Conservation (phyloP, 148 eudicot genomes). For the Silene conica region DNA sequence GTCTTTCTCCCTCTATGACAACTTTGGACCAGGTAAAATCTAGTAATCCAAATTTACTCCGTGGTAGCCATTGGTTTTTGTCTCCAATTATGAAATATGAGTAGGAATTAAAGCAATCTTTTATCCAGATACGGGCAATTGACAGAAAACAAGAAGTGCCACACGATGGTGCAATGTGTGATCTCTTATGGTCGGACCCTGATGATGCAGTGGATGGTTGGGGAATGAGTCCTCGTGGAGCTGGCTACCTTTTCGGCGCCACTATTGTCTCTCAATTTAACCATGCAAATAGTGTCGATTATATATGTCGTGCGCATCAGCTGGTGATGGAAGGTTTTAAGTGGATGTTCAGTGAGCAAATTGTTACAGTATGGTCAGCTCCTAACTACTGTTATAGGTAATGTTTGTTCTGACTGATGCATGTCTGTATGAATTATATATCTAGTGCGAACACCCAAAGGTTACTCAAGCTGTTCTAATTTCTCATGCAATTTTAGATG, state of each 20-base stretch:
- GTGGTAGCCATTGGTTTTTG: neutral
- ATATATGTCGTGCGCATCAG: constrained; percentile 94
- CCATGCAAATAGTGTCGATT: constrained; percentile 71
- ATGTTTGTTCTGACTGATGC: neutral
- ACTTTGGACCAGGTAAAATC: constrained; percentile 76
- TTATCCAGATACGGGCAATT: constrained; percentile 71
- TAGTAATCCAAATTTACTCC: neutral
- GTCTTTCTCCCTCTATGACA: constrained; percentile 77
- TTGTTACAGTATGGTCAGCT: constrained; percentile 98
- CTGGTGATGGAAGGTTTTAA: constrained; percentile 94
- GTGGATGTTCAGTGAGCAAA: constrained; percentile 89
- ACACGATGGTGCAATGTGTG: constrained; percentile 97
- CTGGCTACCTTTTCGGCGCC: constrained; percentile 85
- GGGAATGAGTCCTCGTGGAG: constrained; percentile 98
- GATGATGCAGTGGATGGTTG: constrained; percentile 83
- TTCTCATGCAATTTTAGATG: constrained; percentile 49
- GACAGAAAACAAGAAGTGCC: constrained; percentile 97
- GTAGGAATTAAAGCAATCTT: neutral
- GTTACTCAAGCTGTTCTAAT: constrained; percentile 1
- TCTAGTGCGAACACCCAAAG: neutral
- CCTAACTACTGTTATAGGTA: constrained; percentile 95
- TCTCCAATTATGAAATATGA: neutral
- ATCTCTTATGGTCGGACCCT: constrained; percentile 96
- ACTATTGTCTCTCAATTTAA: constrained; percentile 64
- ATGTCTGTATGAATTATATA: neutral